Percentiles rank a stretch among this genome's conserved stretches.
Conservation (phyloP, 306 rosid species). For the Rosa lucieae region DNA sequence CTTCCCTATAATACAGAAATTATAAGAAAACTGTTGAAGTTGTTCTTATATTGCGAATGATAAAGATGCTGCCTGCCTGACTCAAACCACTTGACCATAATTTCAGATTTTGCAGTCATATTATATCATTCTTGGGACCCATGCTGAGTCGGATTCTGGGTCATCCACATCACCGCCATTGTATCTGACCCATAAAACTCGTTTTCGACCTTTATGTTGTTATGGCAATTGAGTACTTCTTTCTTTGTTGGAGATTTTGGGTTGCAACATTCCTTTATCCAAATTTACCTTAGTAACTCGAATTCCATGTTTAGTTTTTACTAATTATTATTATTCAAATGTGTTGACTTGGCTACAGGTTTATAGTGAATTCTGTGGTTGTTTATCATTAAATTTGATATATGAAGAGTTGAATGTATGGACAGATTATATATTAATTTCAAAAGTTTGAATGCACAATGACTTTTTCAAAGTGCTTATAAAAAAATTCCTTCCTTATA, state of each 20-base stretch:
- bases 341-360: too few relatives aligned
- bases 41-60: too few relatives aligned
- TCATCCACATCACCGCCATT: slow-evolving; percentile 32
- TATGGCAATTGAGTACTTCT: neutral
- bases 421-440: too few relatives aligned
- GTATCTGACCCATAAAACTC: neutral
- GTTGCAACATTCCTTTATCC: neutral
- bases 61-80: neutral
- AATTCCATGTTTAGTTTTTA: neutral
- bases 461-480: too few relatives aligned
- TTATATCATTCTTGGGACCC: slow-evolving; percentile 11
- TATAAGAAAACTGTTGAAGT: too few relatives aligned
- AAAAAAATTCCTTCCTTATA: too few relatives aligned
- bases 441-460: too few relatives aligned
- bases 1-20: too few relatives aligned
- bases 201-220: neutral
- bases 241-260: neutral
- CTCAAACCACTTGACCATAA: neutral
- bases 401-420: too few relatives aligned
- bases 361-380: too few relatives aligned
- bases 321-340: too few relatives aligned
- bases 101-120: neutral
- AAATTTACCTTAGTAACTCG: neutral
- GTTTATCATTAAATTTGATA: too few relatives aligned
- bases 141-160: slow-evolving; percentile 12